phyloP scores from a whole-genome alignment of 257 asterid genomes.

The Solanum appendiculatum region DNA sequence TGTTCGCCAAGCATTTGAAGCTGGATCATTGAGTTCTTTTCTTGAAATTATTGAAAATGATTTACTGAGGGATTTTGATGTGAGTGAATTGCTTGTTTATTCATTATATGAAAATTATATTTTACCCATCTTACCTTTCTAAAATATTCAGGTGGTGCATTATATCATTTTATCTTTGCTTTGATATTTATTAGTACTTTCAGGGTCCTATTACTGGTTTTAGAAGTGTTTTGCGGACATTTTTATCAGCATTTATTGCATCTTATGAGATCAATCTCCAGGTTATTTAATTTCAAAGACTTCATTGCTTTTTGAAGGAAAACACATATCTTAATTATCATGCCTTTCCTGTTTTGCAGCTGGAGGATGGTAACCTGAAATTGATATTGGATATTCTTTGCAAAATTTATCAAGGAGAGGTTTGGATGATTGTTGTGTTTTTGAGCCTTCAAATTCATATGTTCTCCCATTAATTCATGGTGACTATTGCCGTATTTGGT shows the following conservation, averaged over 20 bases:
- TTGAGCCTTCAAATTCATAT: neutral
- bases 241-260: conserved; percentile 79
- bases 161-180: neutral
- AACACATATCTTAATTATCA: conserved; percentile 1
- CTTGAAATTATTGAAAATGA: conserved; percentile 70
- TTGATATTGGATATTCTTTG: conserved; percentile 68
- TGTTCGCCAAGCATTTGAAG: conserved; percentile 90
- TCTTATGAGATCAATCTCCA: conserved; percentile 85
- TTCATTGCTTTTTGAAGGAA: neutral
- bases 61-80: conserved; percentile 66
- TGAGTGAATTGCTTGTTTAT: conserved; percentile 26
- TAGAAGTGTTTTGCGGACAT: conserved; percentile 74
- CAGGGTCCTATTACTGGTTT: conserved; percentile 82
- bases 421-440: conserved; percentile 24
- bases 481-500: conserved; percentile 12
- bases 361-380: conserved; percentile 58
- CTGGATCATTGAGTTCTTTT: conserved; percentile 59
- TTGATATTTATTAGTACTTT: conserved; percentile 3
- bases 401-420: conserved; percentile 90
- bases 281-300: conserved; percentile 33
- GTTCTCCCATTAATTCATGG: conserved; percentile 8
- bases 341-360: conserved; percentile 37
- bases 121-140: neutral
- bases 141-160: neutral
- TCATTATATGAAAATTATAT: neutral